phyloP scores from a whole-genome alignment of 2,329 filamentous ascomycete genomes.

The Metarhizium rileyi region DNA sequence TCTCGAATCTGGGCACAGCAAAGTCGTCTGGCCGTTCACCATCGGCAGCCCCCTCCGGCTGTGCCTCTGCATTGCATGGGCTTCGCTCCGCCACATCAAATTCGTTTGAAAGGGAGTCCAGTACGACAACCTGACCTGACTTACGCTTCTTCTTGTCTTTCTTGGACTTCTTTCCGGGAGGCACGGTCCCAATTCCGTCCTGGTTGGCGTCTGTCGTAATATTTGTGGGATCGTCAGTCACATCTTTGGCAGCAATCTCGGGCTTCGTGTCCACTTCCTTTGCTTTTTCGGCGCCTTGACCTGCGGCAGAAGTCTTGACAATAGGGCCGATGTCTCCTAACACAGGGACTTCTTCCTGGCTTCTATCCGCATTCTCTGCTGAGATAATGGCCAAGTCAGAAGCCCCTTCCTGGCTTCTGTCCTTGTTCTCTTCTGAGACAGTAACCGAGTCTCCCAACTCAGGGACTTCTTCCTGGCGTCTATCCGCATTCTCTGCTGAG shows the following conservation, averaged over 20 bases:
- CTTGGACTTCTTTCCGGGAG: conserved; percentile 15
- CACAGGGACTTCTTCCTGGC: neutral
- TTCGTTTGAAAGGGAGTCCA: conserved; percentile 2
- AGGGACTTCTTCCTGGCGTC: neutral
- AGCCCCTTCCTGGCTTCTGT: neutral
- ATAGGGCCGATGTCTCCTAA: neutral
- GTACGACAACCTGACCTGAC: conserved; percentile 11
- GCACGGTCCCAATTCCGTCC: neutral
- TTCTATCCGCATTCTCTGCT: neutral
- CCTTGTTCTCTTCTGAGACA: neutral
- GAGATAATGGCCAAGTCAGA: neutral
- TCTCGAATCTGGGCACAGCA: conserved; percentile 14
- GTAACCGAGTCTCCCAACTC: too few relatives aligned
- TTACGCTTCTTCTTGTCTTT: conserved; percentile 20
- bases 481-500: neutral
- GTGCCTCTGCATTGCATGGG: neutral
- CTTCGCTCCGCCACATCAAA: neutral
- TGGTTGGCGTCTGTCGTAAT: conserved; percentile 17
- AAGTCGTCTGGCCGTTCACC: conserved; percentile 7
- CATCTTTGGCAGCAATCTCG: neutral
- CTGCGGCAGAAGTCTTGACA: neutral
- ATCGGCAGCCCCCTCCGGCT: neutral
- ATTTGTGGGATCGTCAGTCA: neutral
- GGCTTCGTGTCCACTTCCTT: neutral
- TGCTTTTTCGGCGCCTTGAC: conserved; percentile 9